phyloP scores from a whole-genome alignment of 1,139 yeast genomes.

The Zygosaccharomyces sapae region DNA sequence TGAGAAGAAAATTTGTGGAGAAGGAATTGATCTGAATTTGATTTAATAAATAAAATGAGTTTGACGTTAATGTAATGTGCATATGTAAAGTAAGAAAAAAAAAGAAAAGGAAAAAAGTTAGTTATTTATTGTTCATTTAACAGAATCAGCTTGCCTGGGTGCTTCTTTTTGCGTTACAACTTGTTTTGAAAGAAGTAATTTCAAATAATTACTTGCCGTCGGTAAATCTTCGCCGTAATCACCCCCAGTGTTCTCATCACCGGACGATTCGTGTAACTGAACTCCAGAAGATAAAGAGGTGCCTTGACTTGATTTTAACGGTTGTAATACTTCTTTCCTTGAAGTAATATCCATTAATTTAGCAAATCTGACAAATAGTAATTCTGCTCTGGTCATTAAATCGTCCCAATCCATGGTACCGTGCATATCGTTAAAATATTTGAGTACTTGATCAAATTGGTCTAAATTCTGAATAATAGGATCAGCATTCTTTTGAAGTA shows the following conservation, averaged over 20 bases:
- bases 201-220: slow-evolving; percentile 50
- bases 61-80: too few species aligned
- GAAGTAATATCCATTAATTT: slow-evolving; percentile 69
- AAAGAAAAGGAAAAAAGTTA: too few species aligned
- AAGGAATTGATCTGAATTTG: slow-evolving; percentile 33
- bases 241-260: slow-evolving; percentile 36
- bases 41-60: too few species aligned
- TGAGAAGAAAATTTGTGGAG: slow-evolving; percentile 40
- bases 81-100: too few species aligned
- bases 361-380: slow-evolving; percentile 72
- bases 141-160: slow-evolving; percentile 31
- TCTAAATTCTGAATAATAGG: slow-evolving; percentile 68
- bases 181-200: slow-evolving; percentile 55
- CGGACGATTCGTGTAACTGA: slow-evolving; percentile 9
- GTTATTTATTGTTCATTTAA: neutral
- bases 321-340: slow-evolving; percentile 14
- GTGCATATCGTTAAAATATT: slow-evolving; percentile 86
- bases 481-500: slow-evolving; percentile 79
- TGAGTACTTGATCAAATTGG: slow-evolving; percentile 85
- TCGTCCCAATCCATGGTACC: slow-evolving; percentile 72
- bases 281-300: slow-evolving; percentile 12
- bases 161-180: slow-evolving; percentile 64
- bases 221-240: slow-evolving; percentile 21
- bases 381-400: slow-evolving; percentile 72
- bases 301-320: slow-evolving; percentile 9